Conservation (phyloP, 169 alveolate genomes). For the Eimeria tenella region DNA sequence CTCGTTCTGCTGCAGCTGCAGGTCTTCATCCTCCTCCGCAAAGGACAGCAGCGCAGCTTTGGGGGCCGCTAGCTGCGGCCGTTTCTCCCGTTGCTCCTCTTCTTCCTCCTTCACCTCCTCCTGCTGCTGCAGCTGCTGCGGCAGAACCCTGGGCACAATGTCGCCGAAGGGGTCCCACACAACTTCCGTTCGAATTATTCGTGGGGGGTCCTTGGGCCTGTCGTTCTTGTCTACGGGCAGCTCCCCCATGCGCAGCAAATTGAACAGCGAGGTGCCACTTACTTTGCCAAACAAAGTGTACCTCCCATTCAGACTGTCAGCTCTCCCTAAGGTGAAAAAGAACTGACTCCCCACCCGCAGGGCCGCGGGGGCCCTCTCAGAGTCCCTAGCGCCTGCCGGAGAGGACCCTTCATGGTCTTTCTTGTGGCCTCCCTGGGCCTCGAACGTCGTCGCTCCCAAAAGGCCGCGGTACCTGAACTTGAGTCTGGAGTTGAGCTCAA, state of each 20-base stretch:
- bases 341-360: slow-evolving; percentile 78
- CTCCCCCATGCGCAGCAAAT: slow-evolving; percentile 85
- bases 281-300: slow-evolving; percentile 76
- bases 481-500: slow-evolving; percentile 79
- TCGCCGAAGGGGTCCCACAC: slow-evolving; percentile 71
- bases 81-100: not conserved
- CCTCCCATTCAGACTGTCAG: slow-evolving; percentile 53
- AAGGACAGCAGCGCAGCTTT: slow-evolving; percentile 57
- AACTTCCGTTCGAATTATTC: slow-evolving; percentile 82
- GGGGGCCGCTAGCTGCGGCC: slow-evolving; percentile 27
- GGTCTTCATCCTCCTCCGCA: slow-evolving; percentile 54
- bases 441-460: slow-evolving; percentile 56
- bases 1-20: slow-evolving; percentile 2
- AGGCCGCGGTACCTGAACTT: slow-evolving; percentile 80
- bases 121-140: slow-evolving; percentile 4
- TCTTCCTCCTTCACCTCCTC: not conserved
- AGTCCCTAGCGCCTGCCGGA: too few species aligned
- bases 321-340: slow-evolving; percentile 79
- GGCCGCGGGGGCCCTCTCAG: not conserved
- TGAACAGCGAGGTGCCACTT: slow-evolving; percentile 89
- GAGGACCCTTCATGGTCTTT: too few species aligned
- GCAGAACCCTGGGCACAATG: slow-evolving; percentile 40
- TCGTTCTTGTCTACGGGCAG: slow-evolving; percentile 87
- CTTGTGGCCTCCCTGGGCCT: not conserved
- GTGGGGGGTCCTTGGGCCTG: slow-evolving; percentile 87